Evolutionary conservation across 2,329 filamentous ascomycete species (phyloP), one percentile per base, ranked within the genome.

Genomic region (Paramyrothecium sp.): DNA sequence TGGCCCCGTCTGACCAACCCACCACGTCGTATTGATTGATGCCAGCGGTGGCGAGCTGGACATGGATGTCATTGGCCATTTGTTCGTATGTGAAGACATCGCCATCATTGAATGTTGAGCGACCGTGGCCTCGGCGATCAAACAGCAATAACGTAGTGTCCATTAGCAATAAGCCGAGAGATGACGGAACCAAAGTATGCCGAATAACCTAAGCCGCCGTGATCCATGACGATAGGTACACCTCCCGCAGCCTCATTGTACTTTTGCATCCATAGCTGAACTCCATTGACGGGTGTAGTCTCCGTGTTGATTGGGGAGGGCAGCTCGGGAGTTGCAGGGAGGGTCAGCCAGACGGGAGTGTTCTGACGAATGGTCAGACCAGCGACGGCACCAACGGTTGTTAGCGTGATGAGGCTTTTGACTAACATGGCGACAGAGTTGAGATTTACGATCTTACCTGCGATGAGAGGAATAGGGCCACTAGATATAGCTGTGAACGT

Each of bases 1-100:
- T 70, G 38, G 69, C 74, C 46, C 75, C 74, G 54, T 78, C 75
- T 10, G 72, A 75, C 75, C 75, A 78, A 23, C 75, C 75, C 4
- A 77, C 71, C 23, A 73, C 68, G 56, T 70, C 66, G 60, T 73
- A 72, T 54, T 63, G 55, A 3, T 50, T 55, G 2, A 76, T 64
- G 1, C 70, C 69, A 5, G 66, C 61, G 1, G 62, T 44, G 7
- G 65, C 62, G 3, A 77, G 68, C 47, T 73, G 67, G 4, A 58
- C 67, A 26, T 69, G 60, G 5, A 71, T 72, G 46, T 78, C 74
- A 22, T 63, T 56, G 20, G 73, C 73, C 60, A 76, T 75, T 57
- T 69, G 63, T 13, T 71, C 67, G 54, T 69, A 77, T 19, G 74
- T 76, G 59, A 77, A 77, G 30, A 65, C 61, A 41, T 76, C 75